Conservation (phyloP, 257 asterid species). For the Parsonsia alboflavescens region DNA sequence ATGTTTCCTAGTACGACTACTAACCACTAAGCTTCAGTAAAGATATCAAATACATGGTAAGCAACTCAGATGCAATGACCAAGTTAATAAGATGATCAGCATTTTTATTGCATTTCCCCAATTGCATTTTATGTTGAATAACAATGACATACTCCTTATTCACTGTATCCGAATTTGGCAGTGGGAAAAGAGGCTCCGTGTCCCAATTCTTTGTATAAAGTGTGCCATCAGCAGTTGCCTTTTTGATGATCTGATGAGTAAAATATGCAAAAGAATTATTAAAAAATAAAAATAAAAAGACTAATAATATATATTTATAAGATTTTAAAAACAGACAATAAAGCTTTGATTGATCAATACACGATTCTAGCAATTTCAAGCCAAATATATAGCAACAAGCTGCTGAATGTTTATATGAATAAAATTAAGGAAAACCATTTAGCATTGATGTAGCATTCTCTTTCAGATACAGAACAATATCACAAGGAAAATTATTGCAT, state of each 20-base stretch:
- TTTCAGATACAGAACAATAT: background rate
- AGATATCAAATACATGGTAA: background rate
- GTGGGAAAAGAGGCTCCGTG: conserved; percentile 75
- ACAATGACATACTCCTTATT: conserved; percentile 53
- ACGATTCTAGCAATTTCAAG: background rate
- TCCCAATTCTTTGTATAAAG: conserved; percentile 85
- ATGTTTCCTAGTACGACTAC: too few species aligned
- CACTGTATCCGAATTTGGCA: conserved; percentile 50
- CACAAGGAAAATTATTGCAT: background rate
- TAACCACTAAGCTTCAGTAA: background rate
- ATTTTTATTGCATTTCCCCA: conserved; percentile 3
- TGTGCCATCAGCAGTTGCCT: conserved; percentile 82
- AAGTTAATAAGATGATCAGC: background rate
- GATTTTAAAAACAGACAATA: background rate
- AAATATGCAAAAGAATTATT: conserved; percentile 6
- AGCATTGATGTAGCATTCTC: too few species aligned
- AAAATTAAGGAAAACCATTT: background rate
- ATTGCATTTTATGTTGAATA: conserved; percentile 8
- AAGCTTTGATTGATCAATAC: background rate
- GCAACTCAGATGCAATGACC: background rate
- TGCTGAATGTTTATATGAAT: background rate
- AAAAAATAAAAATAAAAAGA: background rate
- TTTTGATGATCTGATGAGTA: conserved; percentile 61
- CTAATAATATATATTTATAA: background rate
- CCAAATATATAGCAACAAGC: background rate